phyloP scores from a whole-genome alignment of 2,329 filamentous ascomycete species.

The Lachnellula hyalina region DNA sequence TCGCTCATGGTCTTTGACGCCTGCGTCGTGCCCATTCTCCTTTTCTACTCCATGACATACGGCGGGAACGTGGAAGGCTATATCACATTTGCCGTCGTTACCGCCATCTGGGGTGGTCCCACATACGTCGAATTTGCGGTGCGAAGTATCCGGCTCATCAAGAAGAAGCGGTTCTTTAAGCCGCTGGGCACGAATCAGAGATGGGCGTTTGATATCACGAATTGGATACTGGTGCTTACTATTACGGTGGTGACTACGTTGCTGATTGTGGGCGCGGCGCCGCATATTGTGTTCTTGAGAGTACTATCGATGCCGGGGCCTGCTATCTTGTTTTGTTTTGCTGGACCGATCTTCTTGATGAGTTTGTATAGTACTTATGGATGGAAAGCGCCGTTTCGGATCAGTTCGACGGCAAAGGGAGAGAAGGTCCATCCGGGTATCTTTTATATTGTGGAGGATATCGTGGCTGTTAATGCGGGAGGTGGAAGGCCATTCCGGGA shows the following conservation, averaged over 20 bases:
- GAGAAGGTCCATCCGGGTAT: constrained; percentile 53
- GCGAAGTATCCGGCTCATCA: constrained; percentile 43
- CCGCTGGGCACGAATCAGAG: constrained; percentile 41
- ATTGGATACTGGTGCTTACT: constrained; percentile 37
- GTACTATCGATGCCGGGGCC: constrained; percentile 48
- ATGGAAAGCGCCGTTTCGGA: constrained; percentile 50
- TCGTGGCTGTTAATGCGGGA: constrained; percentile 60
- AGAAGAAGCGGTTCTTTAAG: constrained; percentile 44
- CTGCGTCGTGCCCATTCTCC: constrained; percentile 44
- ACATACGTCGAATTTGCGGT: constrained; percentile 49
- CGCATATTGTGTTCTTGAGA: constrained; percentile 44
- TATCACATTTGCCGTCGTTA: constrained; percentile 47
- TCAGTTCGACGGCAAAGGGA: constrained; percentile 59
- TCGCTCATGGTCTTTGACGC: constrained; percentile 44
- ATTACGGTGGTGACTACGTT: constrained; percentile 46
- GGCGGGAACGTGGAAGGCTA: constrained; percentile 32
- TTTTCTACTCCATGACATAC: constrained; percentile 47
- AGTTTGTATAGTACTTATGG: constrained; percentile 25
- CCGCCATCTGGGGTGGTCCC: constrained; percentile 50
- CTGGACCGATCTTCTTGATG: constrained; percentile 38
- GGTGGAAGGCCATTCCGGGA: constrained; percentile 46
- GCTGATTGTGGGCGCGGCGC: constrained; percentile 46
- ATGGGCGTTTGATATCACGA: constrained; percentile 47
- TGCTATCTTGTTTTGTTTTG: constrained; percentile 44
- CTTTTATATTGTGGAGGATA: constrained; percentile 63